Percentiles rank a stretch among this genome's conserved stretches.
phyloP scores from a whole-genome alignment of 1,284 basidiomycete species.

The Boletellus sp. region DNA sequence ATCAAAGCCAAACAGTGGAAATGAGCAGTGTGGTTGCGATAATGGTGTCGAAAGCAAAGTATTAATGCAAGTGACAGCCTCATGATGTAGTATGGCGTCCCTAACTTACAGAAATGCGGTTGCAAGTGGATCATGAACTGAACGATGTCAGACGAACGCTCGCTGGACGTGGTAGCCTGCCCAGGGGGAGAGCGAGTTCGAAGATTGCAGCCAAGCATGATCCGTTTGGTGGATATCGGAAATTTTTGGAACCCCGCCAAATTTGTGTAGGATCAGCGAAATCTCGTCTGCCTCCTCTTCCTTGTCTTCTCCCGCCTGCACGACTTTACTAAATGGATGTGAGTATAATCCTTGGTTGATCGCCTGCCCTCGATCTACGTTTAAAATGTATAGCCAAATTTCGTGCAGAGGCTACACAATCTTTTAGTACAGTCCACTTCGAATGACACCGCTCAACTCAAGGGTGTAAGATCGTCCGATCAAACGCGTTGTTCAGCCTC shows the following conservation, averaged over 20 bases:
- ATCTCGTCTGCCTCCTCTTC: constrained; percentile 21
- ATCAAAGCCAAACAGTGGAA: no score
- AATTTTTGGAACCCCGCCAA: constrained; percentile 37
- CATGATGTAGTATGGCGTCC: no score
- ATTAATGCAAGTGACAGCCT: no score
- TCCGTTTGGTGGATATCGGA: constrained; percentile 2
- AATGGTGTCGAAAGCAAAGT: no score
- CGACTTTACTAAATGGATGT: constrained; percentile 30
- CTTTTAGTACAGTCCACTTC: constrained; percentile 82
- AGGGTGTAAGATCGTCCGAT: constrained; percentile 63
- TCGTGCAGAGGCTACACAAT: constrained; percentile 76
- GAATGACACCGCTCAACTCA: constrained; percentile 84
- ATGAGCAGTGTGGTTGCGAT: no score
- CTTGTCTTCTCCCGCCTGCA: constrained; percentile 13
- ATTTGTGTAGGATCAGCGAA: constrained; percentile 26
- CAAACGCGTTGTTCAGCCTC: constrained; percentile 20
- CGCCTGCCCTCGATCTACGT: background rate
- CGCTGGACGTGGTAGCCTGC: no score
- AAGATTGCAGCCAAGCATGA: no score
- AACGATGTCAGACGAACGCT: no score
- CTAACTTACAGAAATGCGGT: no score
- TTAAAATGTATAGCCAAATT: constrained; percentile 48
- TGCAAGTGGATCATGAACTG: no score
- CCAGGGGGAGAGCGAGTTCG: no score
- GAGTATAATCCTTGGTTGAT: constrained; percentile 9